Conservation (phyloP, 306 rosid species). For the Corylus heterophylla region DNA sequence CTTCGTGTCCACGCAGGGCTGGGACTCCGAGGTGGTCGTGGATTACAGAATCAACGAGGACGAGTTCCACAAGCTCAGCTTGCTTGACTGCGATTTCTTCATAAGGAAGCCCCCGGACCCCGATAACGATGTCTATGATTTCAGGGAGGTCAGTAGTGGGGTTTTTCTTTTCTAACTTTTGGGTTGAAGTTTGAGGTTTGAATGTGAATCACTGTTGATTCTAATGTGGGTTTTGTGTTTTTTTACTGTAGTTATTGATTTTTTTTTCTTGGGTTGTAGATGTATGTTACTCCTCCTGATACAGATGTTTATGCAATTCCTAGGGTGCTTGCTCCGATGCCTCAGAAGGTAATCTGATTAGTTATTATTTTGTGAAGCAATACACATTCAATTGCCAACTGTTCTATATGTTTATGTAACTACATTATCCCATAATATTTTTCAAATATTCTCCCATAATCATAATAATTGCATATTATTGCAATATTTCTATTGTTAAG, state of each 20-base stretch:
- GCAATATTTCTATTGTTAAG: too few relatives aligned
- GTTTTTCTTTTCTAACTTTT: not conserved
- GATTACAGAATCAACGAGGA: slow-evolving; percentile 84
- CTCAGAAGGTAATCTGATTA: slow-evolving; percentile 58
- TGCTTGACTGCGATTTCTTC: slow-evolving; percentile 83
- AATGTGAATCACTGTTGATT: not conserved
- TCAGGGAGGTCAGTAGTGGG: slow-evolving; percentile 65
- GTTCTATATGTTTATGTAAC: not conserved
- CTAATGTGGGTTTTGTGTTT: not conserved
- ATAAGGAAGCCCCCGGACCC: slow-evolving; percentile 89
- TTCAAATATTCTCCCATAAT: too few relatives aligned
- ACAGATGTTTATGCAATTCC: slow-evolving; percentile 92
- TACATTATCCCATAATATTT: not conserved
- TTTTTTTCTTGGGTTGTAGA: slow-evolving; percentile 38
- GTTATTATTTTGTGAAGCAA: not conserved
- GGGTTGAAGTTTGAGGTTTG: not conserved
- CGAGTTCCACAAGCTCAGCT: slow-evolving; percentile 83
- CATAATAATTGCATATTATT: too few relatives aligned
- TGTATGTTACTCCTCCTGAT: slow-evolving; percentile 98
- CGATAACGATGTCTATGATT: slow-evolving; percentile 80
- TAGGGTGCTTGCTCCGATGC: slow-evolving; percentile 91
- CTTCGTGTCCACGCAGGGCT: slow-evolving; percentile 72
- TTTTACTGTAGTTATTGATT: not conserved
- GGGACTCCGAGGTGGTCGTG: slow-evolving; percentile 82
- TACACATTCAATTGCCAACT: not conserved